These are phyloP conservation scores for Misopates orontium DNA, from an alignment of 257 asterid species.

Conservation along the genomic window DNA sequence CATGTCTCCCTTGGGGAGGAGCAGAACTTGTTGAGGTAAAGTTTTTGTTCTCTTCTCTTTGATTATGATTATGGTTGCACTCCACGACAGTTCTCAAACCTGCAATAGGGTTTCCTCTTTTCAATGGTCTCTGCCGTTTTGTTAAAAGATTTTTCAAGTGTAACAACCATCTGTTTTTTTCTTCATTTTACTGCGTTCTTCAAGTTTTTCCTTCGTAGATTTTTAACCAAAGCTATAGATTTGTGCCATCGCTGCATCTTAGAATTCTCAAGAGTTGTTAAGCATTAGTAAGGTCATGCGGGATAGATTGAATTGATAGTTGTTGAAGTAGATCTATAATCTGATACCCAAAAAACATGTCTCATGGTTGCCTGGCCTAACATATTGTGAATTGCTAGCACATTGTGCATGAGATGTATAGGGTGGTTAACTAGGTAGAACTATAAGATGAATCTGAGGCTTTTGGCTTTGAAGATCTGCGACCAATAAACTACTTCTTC, in stretches of 20 bases:
- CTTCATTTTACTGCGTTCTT: not conserved
- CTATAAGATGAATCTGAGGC: constrained; percentile 9
- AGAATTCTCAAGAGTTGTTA: not conserved
- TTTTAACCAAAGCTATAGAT: not conserved
- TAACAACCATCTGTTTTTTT: not conserved
- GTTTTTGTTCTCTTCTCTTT: constrained; percentile 17
- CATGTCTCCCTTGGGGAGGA: constrained; percentile 99
- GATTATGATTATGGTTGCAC: constrained; percentile 2
- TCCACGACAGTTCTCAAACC: too few species aligned
- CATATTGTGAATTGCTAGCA: not conserved
- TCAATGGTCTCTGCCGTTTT: not conserved
- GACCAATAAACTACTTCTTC: too few species aligned
- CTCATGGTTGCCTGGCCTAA: not conserved
- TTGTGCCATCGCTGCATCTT: not conserved
- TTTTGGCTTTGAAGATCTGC: constrained; percentile 7
- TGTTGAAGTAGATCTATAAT: not conserved
- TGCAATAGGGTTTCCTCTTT: not conserved
- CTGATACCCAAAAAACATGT: not conserved
- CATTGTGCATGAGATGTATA: not conserved
- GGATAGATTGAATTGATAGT: not conserved
- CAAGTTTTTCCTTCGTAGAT: not conserved
- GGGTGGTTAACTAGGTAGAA: not conserved
- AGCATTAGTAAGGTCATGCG: not conserved
- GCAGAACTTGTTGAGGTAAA: constrained; percentile 92
- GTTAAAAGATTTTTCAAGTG: constrained; percentile 3